These are phyloP conservation scores for Escovopsis sp. DNA, from an alignment of 2,329 filamentous ascomycete species.

Conservation along the genomic window DNA sequence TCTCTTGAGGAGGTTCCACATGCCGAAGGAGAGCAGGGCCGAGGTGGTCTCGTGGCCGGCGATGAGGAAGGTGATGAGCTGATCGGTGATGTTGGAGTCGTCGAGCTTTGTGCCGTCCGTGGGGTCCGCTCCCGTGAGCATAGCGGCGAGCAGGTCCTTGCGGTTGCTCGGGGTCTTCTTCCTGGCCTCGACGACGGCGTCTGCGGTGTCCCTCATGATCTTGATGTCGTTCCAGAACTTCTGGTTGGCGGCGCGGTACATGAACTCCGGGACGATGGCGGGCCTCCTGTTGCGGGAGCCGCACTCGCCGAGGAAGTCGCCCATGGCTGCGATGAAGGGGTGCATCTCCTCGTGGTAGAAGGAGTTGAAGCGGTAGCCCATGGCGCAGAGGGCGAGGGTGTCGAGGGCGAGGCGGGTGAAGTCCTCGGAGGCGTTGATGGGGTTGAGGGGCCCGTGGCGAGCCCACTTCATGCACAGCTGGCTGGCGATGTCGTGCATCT, in stretches of 20 bases:
- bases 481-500: conserved; percentile 52
- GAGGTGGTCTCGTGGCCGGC: conserved; percentile 60
- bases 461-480: conserved; percentile 57
- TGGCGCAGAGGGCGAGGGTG: conserved; percentile 55
- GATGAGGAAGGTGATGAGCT: conserved; percentile 60
- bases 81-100: conserved; percentile 49
- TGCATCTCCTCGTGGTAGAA: conserved; percentile 57
- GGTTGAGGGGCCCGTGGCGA: conserved; percentile 39
- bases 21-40: conserved; percentile 48
- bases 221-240: conserved; percentile 41
- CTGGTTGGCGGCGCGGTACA: conserved; percentile 32
- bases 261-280: conserved; percentile 28
- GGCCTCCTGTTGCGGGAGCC: conserved; percentile 35
- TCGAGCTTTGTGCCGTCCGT: conserved; percentile 51
- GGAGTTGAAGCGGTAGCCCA: conserved; percentile 60
- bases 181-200: conserved; percentile 45
- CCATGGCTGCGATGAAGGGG: conserved; percentile 56
- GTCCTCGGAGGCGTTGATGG: conserved; percentile 49
- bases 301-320: conserved; percentile 43
- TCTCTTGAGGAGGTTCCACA: conserved; percentile 51
- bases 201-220: conserved; percentile 37
- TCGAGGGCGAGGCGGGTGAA: conserved; percentile 62
- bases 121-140: conserved; percentile 53
- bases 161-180: conserved; percentile 38
- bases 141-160: conserved; percentile 55